phyloP scores from a whole-genome alignment of 164 flowering plant genomes.

The Berberis thunbergii region DNA sequence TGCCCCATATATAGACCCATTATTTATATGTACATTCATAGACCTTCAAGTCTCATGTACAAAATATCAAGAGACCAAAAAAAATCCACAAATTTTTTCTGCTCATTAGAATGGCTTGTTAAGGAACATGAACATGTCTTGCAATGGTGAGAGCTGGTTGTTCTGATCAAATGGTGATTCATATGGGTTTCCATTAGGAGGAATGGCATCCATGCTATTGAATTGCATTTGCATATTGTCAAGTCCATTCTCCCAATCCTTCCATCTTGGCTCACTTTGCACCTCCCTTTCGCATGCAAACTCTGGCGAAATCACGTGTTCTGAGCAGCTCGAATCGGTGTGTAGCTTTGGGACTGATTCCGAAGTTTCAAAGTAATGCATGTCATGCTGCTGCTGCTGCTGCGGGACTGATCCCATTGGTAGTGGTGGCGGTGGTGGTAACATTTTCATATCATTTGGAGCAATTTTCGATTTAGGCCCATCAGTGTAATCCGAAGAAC shows the following conservation, averaged over 20 bases:
- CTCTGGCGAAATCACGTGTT: constrained; percentile 47
- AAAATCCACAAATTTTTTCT: no score
- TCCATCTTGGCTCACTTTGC: constrained; percentile 54
- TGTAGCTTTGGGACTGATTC: constrained; percentile 49
- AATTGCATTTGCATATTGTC: constrained; percentile 17
- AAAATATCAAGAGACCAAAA: no score
- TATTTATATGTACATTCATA: no score
- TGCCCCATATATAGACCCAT: no score
- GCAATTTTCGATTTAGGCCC: constrained; percentile 26
- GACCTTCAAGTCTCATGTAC: no score
- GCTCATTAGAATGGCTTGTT: constrained; percentile 30
- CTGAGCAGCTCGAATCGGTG: constrained; percentile 65
- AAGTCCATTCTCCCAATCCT: constrained; percentile 20
- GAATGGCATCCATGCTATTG: constrained; percentile 21
- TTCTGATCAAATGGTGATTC: not conserved
- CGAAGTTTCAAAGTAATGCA: constrained; percentile 28
- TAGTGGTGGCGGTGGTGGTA: not conserved
- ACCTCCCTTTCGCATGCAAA: constrained; percentile 54
- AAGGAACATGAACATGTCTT: constrained; percentile 46
- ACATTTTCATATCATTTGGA: not conserved
- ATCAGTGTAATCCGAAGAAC: constrained; percentile 1
- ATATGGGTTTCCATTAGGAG: constrained; percentile 2
- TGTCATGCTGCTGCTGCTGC: constrained; percentile 8
- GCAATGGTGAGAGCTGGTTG: constrained; percentile 25
- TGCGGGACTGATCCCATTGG: no score